Evolutionary conservation across 345 rosid genomes (phyloP).

Genomic region (Eucalyptus tenuipes): DNA sequence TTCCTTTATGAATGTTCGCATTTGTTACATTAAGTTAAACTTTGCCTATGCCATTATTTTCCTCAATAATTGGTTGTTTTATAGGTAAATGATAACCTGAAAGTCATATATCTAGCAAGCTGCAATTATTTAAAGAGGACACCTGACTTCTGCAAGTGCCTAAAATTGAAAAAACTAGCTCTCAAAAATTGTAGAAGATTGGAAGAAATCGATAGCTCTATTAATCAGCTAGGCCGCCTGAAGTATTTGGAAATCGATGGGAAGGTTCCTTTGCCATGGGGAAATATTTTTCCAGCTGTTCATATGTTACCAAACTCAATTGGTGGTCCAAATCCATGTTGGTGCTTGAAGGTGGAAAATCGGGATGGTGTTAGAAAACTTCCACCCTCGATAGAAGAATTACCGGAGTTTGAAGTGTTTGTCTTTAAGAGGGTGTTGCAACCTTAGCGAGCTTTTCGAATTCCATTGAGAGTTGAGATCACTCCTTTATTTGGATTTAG

Average conservation of each 20-base stretch:
- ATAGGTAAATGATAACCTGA: not conserved
- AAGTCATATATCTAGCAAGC: not conserved
- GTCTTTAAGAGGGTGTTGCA: accelerated
- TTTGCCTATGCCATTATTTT: accelerated
- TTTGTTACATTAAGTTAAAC: not conserved
- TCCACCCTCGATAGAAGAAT: accelerated
- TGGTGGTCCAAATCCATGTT: not conserved
- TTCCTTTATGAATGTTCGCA: not conserved
- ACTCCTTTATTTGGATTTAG: too few relatives aligned
- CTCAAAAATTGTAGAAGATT: accelerated
- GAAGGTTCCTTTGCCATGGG: accelerated
- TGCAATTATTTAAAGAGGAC: not conserved
- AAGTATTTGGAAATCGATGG: not conserved
- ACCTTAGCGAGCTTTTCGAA: not conserved
- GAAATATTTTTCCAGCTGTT: too few relatives aligned
- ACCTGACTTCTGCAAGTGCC: not conserved
- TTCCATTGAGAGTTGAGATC: too few relatives aligned
- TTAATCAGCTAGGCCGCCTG: accelerated
- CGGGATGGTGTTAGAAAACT: accelerated
- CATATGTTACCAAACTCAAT: accelerated
- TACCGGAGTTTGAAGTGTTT: accelerated
- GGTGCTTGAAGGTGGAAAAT: not conserved
- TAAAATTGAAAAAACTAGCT: not conserved
- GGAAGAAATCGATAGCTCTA: not conserved
- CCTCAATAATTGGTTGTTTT: not conserved